phyloP scores from a whole-genome alignment of 768 basidiomycete species.

The Roridomyces roridus region DNA sequence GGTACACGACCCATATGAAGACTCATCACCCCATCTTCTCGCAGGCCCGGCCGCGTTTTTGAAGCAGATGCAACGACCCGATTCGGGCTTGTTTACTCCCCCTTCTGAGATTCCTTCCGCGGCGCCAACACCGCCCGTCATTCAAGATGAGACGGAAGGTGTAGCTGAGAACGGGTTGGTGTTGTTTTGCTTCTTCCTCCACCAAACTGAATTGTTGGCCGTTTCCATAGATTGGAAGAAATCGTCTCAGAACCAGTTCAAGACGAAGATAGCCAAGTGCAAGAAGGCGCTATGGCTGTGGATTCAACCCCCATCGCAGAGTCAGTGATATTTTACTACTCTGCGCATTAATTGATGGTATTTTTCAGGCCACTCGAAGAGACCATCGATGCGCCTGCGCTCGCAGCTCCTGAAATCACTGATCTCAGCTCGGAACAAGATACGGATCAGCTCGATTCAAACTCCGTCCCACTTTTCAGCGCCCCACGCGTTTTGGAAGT shows the following conservation, averaged over 20 bases:
- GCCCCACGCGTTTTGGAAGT: conserved; percentile 38
- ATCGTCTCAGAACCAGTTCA: not conserved
- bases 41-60: conserved; percentile 28
- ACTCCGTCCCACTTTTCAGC: conserved; percentile 17
- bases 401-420: not conserved
- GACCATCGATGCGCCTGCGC: not conserved
- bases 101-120: conserved; percentile 16
- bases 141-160: not conserved
- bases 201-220: too few species aligned
- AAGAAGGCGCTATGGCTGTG: too few species aligned
- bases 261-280: too few species aligned
- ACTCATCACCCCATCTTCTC: conserved; percentile 27
- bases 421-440: too few species aligned
- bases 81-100: conserved; percentile 48
- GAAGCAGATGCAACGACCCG: conserved; percentile 26
- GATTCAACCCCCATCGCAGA: not conserved
- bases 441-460: too few species aligned
- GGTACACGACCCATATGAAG: conserved; percentile 42
- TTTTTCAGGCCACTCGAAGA: not conserved
- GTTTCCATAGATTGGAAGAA: too few species aligned
- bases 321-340: not conserved
- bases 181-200: too few species aligned
- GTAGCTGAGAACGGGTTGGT: not conserved
- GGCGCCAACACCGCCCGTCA: conserved; percentile 3
- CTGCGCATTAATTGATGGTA: not conserved